Evolutionary conservation across 2,329 filamentous ascomycete species (phyloP).

Genomic region (Helotiales sp.): DNA sequence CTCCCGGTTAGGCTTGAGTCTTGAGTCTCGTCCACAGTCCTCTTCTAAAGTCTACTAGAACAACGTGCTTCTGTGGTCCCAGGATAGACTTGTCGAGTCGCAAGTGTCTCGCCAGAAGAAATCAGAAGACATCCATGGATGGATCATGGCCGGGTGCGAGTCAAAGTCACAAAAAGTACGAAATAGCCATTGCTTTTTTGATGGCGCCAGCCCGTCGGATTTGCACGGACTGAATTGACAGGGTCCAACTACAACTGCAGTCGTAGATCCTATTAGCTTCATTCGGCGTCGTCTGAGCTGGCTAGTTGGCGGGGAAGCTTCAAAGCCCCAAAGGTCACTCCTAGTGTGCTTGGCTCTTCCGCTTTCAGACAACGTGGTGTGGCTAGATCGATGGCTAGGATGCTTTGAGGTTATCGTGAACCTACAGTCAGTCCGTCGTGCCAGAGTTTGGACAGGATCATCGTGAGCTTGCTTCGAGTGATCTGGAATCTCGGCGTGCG

Average conservation of each 20-base stretch:
- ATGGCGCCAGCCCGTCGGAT: neutral
- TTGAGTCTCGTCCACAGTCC: neutral
- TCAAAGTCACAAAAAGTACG: conserved; percentile 15
- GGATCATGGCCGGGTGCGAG: neutral
- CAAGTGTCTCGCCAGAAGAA: neutral
- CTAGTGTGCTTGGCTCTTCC: conserved; percentile 29
- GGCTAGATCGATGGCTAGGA: conserved; percentile 20
- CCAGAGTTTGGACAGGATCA: neutral
- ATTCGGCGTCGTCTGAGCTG: conserved; percentile 21
- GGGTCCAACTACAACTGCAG: neutral
- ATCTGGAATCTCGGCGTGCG: neutral
- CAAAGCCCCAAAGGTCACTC: conserved; percentile 22
- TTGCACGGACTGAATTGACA: neutral
- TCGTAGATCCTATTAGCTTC: conserved; percentile 4
- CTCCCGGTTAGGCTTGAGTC: neutral
- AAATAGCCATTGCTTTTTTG: neutral
- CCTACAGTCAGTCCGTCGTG: neutral
- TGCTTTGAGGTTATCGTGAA: conserved; percentile 9
- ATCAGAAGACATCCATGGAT: neutral
- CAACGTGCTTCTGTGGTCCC: neutral
- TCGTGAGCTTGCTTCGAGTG: neutral
- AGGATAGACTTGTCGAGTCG: neutral
- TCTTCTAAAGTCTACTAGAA: neutral
- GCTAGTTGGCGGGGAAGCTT: conserved; percentile 24
- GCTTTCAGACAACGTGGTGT: conserved; percentile 28